Conservation (phyloP, 2,329 filamentous ascomycete species). For the Corniculantispora saksenae region DNA sequence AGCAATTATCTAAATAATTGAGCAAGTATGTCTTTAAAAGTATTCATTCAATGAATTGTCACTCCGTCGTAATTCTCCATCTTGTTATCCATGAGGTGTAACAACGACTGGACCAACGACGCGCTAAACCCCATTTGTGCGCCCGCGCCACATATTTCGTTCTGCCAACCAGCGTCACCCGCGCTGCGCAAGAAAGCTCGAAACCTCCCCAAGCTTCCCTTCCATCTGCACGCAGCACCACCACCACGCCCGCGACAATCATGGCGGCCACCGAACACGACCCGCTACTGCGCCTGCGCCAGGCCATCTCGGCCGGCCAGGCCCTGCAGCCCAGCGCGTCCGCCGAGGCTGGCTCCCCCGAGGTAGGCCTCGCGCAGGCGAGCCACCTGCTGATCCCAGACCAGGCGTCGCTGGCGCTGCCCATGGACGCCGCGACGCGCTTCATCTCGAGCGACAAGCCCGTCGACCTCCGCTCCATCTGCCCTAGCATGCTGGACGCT, state of each 20-base stretch:
- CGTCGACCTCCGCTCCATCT: constrained; percentile 82
- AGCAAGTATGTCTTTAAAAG: too few species aligned
- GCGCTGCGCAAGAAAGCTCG: constrained; percentile 1
- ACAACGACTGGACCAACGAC: background rate
- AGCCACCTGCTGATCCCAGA: constrained; percentile 75
- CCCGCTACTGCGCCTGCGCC: constrained; percentile 79
- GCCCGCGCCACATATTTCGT: constrained; percentile 1
- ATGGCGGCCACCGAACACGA: constrained; percentile 69
- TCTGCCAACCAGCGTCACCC: constrained; percentile 3
- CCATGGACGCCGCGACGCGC: constrained; percentile 75
- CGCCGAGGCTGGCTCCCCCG: constrained; percentile 60
- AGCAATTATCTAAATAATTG: too few species aligned
- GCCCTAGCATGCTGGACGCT: constrained; percentile 67
- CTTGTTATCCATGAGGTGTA: background rate
- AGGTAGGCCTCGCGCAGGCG: constrained; percentile 71
- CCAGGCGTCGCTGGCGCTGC: constrained; percentile 56
- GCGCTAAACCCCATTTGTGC: constrained; percentile 11
- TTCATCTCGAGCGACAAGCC: constrained; percentile 77
- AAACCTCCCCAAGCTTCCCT: background rate
- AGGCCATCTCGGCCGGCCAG: constrained; percentile 72
- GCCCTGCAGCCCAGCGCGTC: constrained; percentile 74
- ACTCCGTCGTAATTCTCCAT: too few species aligned
- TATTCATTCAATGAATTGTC: too few species aligned
- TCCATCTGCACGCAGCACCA: background rate
- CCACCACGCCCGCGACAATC: constrained; percentile 22